Conservation (phyloP, 257 asterid species). For the Solanum acaule region DNA sequence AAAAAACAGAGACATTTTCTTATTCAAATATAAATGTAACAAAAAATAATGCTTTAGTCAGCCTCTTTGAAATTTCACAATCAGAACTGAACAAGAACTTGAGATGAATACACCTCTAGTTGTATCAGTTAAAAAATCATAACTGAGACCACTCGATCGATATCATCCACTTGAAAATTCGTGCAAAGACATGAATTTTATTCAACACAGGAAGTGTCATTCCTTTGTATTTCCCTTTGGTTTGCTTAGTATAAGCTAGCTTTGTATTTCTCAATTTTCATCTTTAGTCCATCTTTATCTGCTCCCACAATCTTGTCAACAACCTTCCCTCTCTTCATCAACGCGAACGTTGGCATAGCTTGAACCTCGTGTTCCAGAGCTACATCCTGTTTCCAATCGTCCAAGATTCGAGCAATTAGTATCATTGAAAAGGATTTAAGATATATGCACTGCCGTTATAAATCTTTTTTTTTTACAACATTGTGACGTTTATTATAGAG, state of each 20-base stretch:
- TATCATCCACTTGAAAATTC: neutral
- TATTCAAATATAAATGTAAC: neutral
- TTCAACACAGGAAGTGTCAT: no score
- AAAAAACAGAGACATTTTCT: neutral
- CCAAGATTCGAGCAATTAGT: neutral
- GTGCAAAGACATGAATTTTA: neutral
- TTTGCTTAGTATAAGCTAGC: neutral
- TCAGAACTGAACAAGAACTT: neutral
- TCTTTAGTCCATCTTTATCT: neutral
- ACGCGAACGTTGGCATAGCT: constrained; percentile 22
- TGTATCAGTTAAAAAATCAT: neutral
- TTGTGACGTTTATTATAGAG: no score
- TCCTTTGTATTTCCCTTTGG: no score
- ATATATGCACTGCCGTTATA: no score
- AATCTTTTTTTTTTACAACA: no score
- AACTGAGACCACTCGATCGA: neutral
- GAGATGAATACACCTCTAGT: neutral
- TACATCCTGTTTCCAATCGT: constrained; percentile 7
- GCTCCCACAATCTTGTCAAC: constrained; percentile 7
- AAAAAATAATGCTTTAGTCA: neutral
- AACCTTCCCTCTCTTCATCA: constrained; percentile 13
- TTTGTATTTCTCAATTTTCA: neutral
- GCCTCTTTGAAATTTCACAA: neutral
- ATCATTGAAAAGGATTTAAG: neutral
- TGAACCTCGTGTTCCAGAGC: constrained; percentile 12